Evolutionary conservation across 345 rosid genomes (phyloP).

Genomic region (Sapria himalayana): DNA sequence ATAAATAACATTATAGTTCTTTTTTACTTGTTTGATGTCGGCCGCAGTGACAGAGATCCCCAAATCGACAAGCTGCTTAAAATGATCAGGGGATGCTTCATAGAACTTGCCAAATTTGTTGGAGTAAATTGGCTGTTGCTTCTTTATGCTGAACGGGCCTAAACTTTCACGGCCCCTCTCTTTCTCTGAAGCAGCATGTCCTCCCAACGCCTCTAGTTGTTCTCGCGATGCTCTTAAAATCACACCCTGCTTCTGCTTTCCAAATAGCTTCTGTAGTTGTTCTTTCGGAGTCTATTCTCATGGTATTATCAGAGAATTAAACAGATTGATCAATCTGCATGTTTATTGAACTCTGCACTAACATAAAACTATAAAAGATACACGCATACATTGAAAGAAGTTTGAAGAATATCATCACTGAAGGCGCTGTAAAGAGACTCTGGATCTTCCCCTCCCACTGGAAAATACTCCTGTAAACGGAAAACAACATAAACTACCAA

Average conservation of each 20-base stretch:
- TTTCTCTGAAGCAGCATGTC: conserved; percentile 8
- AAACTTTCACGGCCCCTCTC: background rate
- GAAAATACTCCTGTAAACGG: conserved; percentile 15
- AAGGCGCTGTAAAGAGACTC: conserved; percentile 23
- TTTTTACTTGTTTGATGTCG: conserved; percentile 18
- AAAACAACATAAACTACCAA: too few relatives aligned
- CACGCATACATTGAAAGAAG: conserved; percentile 22
- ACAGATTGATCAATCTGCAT: background rate
- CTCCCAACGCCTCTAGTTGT: conserved; percentile 13
- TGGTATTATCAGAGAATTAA: background rate
- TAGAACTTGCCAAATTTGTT: conserved; percentile 23
- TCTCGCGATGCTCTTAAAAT: conserved; percentile 15
- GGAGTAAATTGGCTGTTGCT: conserved; percentile 15
- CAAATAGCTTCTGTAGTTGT: conserved; percentile 13
- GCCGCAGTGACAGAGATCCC: conserved; percentile 10
- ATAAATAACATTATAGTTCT: background rate
- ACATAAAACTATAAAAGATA: background rate
- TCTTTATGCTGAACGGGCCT: conserved; percentile 18
- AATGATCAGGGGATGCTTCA: conserved; percentile 17
- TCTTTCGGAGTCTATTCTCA: conserved; percentile 19
- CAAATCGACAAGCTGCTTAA: conserved; percentile 19
- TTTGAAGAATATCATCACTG: conserved; percentile 17
- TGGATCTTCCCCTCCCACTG: conserved; percentile 12
- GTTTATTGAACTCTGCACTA: background rate
- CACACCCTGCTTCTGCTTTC: conserved; percentile 13